A percentile compares a stretch with the other conserved stretches of the same genome.
phyloP scores from a whole-genome alignment of 169 alveolate genomes.

The Plasmodium relictum region DNA sequence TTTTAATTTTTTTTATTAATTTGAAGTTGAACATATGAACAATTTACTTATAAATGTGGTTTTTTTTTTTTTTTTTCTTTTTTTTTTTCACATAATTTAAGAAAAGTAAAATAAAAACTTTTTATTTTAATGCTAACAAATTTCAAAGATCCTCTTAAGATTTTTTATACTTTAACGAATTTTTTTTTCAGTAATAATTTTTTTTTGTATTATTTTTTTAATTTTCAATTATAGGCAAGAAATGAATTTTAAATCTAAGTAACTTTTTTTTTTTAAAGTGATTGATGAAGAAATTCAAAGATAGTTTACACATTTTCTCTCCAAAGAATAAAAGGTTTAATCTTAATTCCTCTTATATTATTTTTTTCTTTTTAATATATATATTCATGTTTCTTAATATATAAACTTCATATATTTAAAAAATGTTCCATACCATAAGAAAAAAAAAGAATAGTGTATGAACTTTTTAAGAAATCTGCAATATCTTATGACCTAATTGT shows the following conservation, averaged over 20 bases:
- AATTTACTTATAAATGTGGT: not conserved
- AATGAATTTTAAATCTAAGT: slow-evolving; percentile 32
- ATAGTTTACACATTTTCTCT: slow-evolving; percentile 51
- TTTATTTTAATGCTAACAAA: not conserved
- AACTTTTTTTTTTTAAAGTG: slow-evolving; percentile 42
- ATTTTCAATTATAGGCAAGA: slow-evolving; percentile 42
- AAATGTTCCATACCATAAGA: too few relatives aligned
- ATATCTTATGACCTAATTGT: too few relatives aligned
- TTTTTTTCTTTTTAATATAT: not conserved
- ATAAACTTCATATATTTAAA: not conserved
- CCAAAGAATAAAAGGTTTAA: slow-evolving; percentile 51
- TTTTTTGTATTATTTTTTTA: slow-evolving; percentile 3
- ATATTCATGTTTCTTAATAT: not conserved
- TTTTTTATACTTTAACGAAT: slow-evolving; percentile 1
- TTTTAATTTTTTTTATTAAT: not conserved
- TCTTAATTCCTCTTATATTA: not conserved
- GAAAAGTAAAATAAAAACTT: not conserved
- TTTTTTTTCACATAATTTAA: too few relatives aligned
- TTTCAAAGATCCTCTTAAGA: not conserved
- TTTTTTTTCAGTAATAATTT: slow-evolving; percentile 12
- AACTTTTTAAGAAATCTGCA: too few relatives aligned
- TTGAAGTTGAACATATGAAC: not conserved
- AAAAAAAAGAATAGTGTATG: too few relatives aligned
- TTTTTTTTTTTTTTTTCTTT: not conserved
- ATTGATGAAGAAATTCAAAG: slow-evolving; percentile 67